These are phyloP conservation scores for Yarrowia deformans DNA, from an alignment of 805 yeast species.

Conservation along the genomic window DNA sequence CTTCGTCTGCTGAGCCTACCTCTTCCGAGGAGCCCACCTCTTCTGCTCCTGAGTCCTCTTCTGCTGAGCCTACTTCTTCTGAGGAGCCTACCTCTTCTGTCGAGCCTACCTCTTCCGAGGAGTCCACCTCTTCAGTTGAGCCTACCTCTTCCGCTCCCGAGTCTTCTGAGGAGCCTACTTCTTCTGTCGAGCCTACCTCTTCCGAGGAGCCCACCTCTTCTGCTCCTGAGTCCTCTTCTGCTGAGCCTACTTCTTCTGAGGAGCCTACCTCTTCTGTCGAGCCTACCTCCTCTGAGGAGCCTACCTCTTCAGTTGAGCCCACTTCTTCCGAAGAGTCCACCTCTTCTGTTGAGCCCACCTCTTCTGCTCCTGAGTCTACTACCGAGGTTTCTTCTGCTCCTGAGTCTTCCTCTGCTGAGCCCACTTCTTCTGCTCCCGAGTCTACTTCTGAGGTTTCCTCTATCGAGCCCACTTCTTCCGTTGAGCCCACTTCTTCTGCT, in stretches of 20 bases:
- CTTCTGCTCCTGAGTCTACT: conserved; percentile 14
- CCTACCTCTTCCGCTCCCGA: background rate
- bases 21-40: conserved; percentile 3
- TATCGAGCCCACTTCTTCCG: background rate
- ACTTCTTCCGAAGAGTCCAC: background rate
- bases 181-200: background rate
- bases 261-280: conserved; percentile 3
- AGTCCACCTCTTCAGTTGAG: background rate
- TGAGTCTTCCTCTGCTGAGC: background rate
- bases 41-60: background rate
- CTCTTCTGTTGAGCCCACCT: background rate
- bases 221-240: background rate
- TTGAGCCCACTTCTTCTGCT: background rate
- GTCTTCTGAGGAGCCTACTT: background rate
- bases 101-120: conserved; percentile 1
- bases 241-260: background rate
- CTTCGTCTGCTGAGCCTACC: conserved; percentile 2
- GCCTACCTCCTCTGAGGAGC: background rate
- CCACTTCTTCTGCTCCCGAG: background rate
- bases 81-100: conserved; percentile 11
- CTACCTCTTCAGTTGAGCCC: conserved; percentile 1
- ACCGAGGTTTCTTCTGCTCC: conserved; percentile 7
- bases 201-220: too few species aligned
- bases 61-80: background rate
- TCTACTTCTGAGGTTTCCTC: background rate